Conservation (phyloP, 176 grass and related monocot genomes). For the Luzula sylvatica region DNA sequence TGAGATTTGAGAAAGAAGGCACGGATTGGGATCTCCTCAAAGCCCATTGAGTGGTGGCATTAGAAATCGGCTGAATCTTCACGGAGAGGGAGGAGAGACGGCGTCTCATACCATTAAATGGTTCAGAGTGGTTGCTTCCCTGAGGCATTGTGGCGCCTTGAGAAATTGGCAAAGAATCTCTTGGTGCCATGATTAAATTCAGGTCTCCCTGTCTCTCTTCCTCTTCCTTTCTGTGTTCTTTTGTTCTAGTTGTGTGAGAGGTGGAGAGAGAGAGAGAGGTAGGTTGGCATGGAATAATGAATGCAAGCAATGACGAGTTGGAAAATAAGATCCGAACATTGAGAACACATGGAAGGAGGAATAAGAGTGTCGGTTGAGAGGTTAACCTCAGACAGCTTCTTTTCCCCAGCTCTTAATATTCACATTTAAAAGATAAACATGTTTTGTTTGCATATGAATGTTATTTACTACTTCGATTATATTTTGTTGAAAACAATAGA, state of each 20-base stretch:
- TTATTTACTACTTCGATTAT: too few species aligned
- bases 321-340: too few species aligned
- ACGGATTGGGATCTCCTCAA: slow-evolving; percentile 45
- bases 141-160: neutral
- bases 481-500: too few species aligned
- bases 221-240: neutral
- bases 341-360: neutral
- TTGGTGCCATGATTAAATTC: slow-evolving; percentile 16
- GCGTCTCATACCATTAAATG: slow-evolving; percentile 40
- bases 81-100: slow-evolving; percentile 69
- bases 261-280: slow-evolving; percentile 9
- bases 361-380: slow-evolving; percentile 15
- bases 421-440: too few species aligned
- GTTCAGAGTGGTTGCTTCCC: neutral
- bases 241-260: neutral
- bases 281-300: slow-evolving; percentile 18
- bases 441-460: too few species aligned
- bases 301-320: too few species aligned
- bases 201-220: neutral
- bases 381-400: slow-evolving; percentile 18
- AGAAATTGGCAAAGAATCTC: slow-evolving; percentile 58
- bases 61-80: slow-evolving; percentile 42
- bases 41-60: slow-evolving; percentile 20
- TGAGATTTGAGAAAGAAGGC: slow-evolving; percentile 49
- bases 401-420: slow-evolving; percentile 11